Conservation (phyloP, 129 eudicot species). For the Artemisia tridentata region DNA sequence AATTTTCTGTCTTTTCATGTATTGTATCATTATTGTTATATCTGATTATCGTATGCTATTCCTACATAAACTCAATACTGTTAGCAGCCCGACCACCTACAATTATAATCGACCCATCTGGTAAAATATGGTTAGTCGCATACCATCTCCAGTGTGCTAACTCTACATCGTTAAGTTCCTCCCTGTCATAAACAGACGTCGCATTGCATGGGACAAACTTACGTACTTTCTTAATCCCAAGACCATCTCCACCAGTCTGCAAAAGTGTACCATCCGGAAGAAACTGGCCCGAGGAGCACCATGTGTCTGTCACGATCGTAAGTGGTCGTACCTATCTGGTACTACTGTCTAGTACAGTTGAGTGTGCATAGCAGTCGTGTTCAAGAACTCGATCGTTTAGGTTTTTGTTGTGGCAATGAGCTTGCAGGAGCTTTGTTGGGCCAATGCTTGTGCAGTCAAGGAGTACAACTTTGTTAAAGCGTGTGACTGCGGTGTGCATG, state of each 20-base stretch:
- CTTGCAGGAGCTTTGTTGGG: constrained; percentile 40
- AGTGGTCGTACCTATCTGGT: constrained; percentile 40
- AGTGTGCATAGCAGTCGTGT: too few species aligned
- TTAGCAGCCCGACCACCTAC: constrained; percentile 54
- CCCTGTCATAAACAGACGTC: constrained; percentile 49
- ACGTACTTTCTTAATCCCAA: constrained; percentile 52
- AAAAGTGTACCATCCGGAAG: constrained; percentile 86
- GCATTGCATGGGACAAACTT: constrained; percentile 53
- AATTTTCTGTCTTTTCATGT: too few species aligned
- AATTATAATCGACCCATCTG: constrained; percentile 62
- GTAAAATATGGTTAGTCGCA: constrained; percentile 65
- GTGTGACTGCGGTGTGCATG: constrained; percentile 91
- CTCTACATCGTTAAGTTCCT: constrained; percentile 48
- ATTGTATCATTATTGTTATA: too few species aligned
- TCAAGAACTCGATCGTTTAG: neutral
- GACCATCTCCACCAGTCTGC: constrained; percentile 83
- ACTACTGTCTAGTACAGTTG: too few species aligned
- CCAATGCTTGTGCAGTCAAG: constrained; percentile 73
- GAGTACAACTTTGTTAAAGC: constrained; percentile 71
- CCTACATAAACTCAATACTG: constrained; percentile 56
- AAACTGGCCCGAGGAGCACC: constrained; percentile 93
- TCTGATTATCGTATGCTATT: too few species aligned
- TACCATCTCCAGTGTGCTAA: constrained; percentile 74
- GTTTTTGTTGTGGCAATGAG: constrained; percentile 35
- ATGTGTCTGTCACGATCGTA: constrained; percentile 67